Evolutionary conservation across 768 basidiomycete species (phyloP).

Genomic region (Tricholoma hemisulphureum): DNA sequence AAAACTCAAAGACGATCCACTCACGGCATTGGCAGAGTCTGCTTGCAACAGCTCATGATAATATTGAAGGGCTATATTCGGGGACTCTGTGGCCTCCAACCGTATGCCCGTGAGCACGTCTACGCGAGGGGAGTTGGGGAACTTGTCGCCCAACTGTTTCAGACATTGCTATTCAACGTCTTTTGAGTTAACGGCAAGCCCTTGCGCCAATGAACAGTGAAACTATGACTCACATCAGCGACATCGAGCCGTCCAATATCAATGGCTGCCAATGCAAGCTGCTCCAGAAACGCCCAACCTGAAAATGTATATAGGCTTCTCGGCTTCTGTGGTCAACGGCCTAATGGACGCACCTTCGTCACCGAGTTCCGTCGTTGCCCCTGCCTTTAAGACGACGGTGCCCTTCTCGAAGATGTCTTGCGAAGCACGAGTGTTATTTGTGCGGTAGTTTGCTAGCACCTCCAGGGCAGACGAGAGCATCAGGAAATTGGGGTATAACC

Average conservation of each 20-base stretch:
- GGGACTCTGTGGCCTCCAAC: conserved; percentile 64
- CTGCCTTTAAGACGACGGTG: conserved; percentile 46
- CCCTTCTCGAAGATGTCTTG: conserved; percentile 61
- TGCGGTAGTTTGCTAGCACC: conserved; percentile 52
- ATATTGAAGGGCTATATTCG: conserved; percentile 56
- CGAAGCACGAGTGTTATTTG: conserved; percentile 52
- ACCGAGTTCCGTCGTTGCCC: conserved; percentile 42
- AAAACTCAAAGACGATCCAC: conserved; percentile 19
- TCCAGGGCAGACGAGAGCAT: conserved; percentile 48
- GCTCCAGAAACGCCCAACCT: conserved; percentile 85
- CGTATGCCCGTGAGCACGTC: conserved; percentile 76
- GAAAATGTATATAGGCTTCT: not conserved
- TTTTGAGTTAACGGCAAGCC: conserved; percentile 27
- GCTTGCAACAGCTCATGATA: conserved; percentile 64
- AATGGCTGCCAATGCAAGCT: conserved; percentile 72
- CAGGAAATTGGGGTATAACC: too few species aligned
- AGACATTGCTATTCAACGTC: conserved; percentile 53
- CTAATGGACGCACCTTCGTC: conserved; percentile 52
- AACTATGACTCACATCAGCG: conserved; percentile 59
- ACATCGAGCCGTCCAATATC: conserved; percentile 71
- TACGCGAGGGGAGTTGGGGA: conserved; percentile 78
- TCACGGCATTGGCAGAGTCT: conserved; percentile 70
- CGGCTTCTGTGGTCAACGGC: not conserved
- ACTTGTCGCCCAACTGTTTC: conserved; percentile 57
- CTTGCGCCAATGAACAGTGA: not conserved